Evolutionary conservation across 2,329 filamentous ascomycete species (phyloP), one percentile per base, ranked within the genome.

Genomic region (Penicillium sp.): DNA sequence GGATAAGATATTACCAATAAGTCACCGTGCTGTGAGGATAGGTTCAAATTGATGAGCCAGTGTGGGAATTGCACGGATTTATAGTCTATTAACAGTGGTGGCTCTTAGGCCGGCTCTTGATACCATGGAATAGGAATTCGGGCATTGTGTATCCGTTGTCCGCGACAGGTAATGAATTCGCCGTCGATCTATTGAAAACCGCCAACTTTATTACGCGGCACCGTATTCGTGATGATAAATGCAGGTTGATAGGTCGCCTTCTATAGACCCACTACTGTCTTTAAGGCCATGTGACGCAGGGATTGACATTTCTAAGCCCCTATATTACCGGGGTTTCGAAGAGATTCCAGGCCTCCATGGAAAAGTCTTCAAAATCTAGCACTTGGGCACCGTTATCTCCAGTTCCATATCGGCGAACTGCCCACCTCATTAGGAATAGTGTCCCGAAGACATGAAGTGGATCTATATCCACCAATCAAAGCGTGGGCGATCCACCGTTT

Each of bases 381-480:
- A 22, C 18, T 14, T 11, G 9, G 29, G 29, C 12, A 31, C 29
- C 6, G 5, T 14, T 23, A 15, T 44, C 14, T n/a, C 42, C 6
- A 20, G 8, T 31, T 6, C 23, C 27, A 23, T 4, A 12, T 33
- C 45, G 20, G 47, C 58, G 59, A 58, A 63, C 49, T 42, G 47
- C 7, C 29, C 53, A 55, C 61, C 33, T 27, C 25, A 62, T 59
- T 58, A 54, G 59, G 61, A 18, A 55, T 51, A 51, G 49, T 20
- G 49, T 18, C 11, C 27, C 9, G 12, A 20, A 33, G 11, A 20
- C 18, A 20, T 18, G 4, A 25, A 20, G 49, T 44, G 40, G 29
- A 44, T 44, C 27, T 1, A 12, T 4, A 5, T 35, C n/a, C 26
- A 43, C 55, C 55, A 53, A 58, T 53, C 23, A 41, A 49, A 3